These are phyloP conservation scores for Ophiocordyceps camponoti-saundersi DNA, from an alignment of 2,329 filamentous ascomycete species.

Conservation along the genomic window DNA sequence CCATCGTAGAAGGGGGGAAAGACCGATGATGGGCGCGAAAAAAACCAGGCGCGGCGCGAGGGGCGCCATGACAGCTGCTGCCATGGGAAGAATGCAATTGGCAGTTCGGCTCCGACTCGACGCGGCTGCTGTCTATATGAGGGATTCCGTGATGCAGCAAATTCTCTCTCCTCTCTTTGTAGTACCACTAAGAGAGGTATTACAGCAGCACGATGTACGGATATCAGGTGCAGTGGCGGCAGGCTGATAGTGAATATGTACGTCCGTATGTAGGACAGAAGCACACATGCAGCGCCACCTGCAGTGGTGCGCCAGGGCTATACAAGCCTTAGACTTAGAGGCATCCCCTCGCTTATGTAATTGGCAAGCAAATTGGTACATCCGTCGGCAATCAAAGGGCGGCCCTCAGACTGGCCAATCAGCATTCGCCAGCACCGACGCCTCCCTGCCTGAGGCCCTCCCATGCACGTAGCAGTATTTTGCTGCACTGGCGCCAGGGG, in stretches of 20 bases:
- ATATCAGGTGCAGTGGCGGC: too few species aligned
- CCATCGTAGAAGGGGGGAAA: slow-evolving; percentile 18
- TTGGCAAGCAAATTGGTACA: not conserved
- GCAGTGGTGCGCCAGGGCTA: not conserved
- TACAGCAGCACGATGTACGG: too few species aligned
- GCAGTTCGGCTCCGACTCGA: not conserved
- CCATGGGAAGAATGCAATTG: slow-evolving; percentile 18
- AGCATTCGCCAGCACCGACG: not conserved
- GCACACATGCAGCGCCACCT: too few species aligned
- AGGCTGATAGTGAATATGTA: too few species aligned
- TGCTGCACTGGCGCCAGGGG: not conserved
- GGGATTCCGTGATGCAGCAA: too few species aligned
- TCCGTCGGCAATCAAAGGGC: not conserved
- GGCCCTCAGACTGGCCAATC: not conserved
- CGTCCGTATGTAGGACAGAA: too few species aligned
- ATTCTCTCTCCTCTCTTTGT: too few species aligned
- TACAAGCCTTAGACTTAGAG: too few species aligned
- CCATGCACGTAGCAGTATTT: too few species aligned
- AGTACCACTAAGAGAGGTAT: too few species aligned
- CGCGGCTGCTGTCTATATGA: not conserved
- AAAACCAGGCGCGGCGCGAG: slow-evolving; percentile 39
- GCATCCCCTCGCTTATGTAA: too few species aligned
- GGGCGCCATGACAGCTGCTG: slow-evolving; percentile 22
- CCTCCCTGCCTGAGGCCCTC: not conserved
- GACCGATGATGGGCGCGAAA: slow-evolving; percentile 14